Evolutionary conservation across 805 yeast genomes (phyloP).

Genomic region (Saccharomycopsis selenospora): DNA sequence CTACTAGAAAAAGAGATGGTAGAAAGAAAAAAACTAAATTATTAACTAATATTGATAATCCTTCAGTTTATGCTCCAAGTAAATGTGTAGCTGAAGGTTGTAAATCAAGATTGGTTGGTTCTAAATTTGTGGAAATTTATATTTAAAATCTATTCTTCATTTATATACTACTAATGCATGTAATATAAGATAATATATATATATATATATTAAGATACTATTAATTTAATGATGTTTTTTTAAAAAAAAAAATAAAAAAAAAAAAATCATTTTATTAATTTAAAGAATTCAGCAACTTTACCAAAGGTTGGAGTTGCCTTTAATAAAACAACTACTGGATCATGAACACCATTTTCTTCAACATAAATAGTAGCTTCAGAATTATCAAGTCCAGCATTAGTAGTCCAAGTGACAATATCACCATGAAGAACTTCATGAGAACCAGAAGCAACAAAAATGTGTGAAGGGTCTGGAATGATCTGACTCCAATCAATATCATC

Average conservation of each 20-base stretch:
- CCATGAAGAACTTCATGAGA: conserved; percentile 3
- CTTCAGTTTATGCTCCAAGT: conserved; percentile 19
- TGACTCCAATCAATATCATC: neutral
- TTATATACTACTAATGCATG: too few relatives aligned
- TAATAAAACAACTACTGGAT: too few relatives aligned
- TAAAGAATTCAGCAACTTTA: too few relatives aligned
- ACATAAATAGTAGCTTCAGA: neutral
- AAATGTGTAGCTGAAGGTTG: conserved; percentile 19
- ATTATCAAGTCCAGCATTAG: neutral
- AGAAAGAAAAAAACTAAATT: conserved; percentile 1
- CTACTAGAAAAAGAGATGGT: neutral
- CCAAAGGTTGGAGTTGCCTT: too few relatives aligned
- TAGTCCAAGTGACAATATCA: neutral
- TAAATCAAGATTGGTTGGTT: conserved; percentile 7
- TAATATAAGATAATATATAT: too few relatives aligned
- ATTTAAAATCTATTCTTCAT: neutral
- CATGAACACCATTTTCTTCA: conserved; percentile 1
- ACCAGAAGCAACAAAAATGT: conserved; percentile 8
- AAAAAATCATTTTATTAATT: too few relatives aligned
- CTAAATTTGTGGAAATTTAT: conserved; percentile 16
- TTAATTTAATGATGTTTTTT: too few relatives aligned
- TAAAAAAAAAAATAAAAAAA: too few relatives aligned
- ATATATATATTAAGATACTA: too few relatives aligned
- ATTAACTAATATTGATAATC: conserved; percentile 16
- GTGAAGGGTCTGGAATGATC: neutral